Conservation (phyloP, 1,139 yeast species). For the Suhomyces guaymorum region DNA sequence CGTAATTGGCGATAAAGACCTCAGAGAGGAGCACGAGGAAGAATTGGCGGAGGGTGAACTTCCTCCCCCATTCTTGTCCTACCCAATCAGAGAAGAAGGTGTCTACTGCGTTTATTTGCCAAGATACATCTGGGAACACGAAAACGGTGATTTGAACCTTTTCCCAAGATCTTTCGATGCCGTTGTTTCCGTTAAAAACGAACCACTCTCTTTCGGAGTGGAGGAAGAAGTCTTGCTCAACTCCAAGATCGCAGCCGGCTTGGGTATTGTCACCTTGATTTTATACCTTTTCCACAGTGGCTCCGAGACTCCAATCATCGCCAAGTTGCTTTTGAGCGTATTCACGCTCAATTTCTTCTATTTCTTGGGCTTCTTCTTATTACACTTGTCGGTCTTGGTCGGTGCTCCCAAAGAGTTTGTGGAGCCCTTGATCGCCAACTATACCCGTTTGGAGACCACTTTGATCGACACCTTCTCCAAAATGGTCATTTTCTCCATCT, state of each 20-base stretch:
- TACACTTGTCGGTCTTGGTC: constrained; percentile 6
- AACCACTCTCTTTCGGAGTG: constrained; percentile 10
- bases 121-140: constrained; percentile 12
- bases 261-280: constrained; percentile 6
- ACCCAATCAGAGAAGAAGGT: constrained; percentile 12
- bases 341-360: constrained; percentile 7
- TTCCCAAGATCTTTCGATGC: constrained; percentile 10
- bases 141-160: constrained; percentile 5
- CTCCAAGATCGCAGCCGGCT: constrained; percentile 8
- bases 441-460: constrained; percentile 6
- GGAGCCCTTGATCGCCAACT: constrained; percentile 1
- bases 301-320: constrained; percentile 4
- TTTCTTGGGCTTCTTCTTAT: constrained; percentile 6
- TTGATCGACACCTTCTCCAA: constrained; percentile 4
- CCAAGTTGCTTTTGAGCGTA: constrained; percentile 4
- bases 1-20: constrained; percentile 2
- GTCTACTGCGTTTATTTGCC: constrained; percentile 19
- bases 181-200: constrained; percentile 6
- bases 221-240: constrained; percentile 8
- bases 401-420: constrained; percentile 4
- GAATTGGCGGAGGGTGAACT: constrained; percentile 1
- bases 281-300: constrained; percentile 4
- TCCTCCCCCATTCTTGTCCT: constrained; percentile 5
- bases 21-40: neutral
- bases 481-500: constrained; percentile 6